Evolutionary conservation across 257 asterid genomes (phyloP), one percentile per base, ranked within the genome.

Genomic region (Nicotiana sylvestris): DNA sequence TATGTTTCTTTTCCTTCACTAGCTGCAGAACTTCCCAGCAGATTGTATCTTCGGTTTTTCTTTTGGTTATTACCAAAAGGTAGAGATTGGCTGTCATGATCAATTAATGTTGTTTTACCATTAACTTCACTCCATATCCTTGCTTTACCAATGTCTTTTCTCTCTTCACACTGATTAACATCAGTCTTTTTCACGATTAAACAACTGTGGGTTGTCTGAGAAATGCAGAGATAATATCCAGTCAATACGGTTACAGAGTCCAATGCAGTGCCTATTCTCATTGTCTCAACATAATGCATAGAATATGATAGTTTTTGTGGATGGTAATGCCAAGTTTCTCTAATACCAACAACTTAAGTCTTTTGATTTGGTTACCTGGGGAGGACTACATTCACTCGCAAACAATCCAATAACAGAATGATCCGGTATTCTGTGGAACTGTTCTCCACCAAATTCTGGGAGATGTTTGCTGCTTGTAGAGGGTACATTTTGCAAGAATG

Each of bases 251-350:
- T 82, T 4, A 86, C 78, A 62, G 89, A 84, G 78, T 93, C 93
- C 87, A 89, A 81, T 37, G 90, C 80, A 46, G 91, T 74, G 86
- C 91, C 84, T 81, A 92, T 86, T 88, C 91, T 90, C 91, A 88
- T 85, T 69, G 89, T 86, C 84, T 86, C 88, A 39, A 83, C 61
- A 64, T 86, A 86, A 39, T 74, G 86, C 76, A 83, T 83, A 64
- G 84, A 74, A 39, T 51, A 64, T 2, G 88, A 89, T 68, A 88
- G 81, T 77, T 82, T 86, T 43, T 46, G 87, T 51, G 81, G 25
- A 91, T 80, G 84, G 78, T 81, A 82, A 37, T 57, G 37, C 68
- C 85, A 51, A 33, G 37, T 33, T 33, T 33, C 37, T 33, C 37
- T 33, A 33, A 33, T 33, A 33, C 37, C 37, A 33, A 77, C 49